Conservation (phyloP, 2,329 filamentous ascomycete genomes). For the Penicillium sp. region DNA sequence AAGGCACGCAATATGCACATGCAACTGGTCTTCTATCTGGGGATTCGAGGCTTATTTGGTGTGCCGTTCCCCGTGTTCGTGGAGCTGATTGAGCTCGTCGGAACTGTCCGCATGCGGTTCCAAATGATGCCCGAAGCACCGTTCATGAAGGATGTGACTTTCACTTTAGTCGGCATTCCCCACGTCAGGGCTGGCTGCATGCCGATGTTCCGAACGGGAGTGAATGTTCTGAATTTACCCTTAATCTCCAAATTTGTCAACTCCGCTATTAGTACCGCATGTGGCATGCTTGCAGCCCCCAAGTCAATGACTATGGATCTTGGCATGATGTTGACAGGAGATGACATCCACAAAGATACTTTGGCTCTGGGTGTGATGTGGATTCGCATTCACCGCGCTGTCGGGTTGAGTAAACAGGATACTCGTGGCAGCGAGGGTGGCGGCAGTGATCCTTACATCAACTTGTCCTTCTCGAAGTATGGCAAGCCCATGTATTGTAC, state of each 20-base stretch:
- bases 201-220: constrained; percentile 85
- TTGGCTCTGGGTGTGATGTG: constrained; percentile 85
- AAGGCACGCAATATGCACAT: constrained; percentile 96
- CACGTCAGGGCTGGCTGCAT: constrained; percentile 86
- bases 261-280: constrained; percentile 83
- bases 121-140: constrained; percentile 88
- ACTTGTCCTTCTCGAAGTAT: constrained; percentile 91
- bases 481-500: constrained; percentile 98
- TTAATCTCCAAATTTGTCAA: constrained; percentile 96
- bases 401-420: constrained; percentile 89
- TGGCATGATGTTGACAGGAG: constrained; percentile 84
- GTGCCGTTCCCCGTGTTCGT: constrained; percentile 85
- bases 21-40: constrained; percentile 91
- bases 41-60: constrained; percentile 82
- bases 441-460: constrained; percentile 93
- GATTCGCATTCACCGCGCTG: constrained; percentile 84
- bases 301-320: constrained; percentile 93
- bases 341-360: constrained; percentile 84
- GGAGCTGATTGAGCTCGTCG: constrained; percentile 85
- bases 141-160: constrained; percentile 86
- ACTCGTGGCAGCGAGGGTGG: constrained; percentile 75
- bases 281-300: constrained; percentile 87
- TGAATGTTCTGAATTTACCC: constrained; percentile 88
- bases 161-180: constrained; percentile 90
- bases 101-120: constrained; percentile 76